Evolutionary conservation across 2,329 filamentous ascomycete genomes (phyloP).

Genomic region (Ceratocystis alfenasii): DNA sequence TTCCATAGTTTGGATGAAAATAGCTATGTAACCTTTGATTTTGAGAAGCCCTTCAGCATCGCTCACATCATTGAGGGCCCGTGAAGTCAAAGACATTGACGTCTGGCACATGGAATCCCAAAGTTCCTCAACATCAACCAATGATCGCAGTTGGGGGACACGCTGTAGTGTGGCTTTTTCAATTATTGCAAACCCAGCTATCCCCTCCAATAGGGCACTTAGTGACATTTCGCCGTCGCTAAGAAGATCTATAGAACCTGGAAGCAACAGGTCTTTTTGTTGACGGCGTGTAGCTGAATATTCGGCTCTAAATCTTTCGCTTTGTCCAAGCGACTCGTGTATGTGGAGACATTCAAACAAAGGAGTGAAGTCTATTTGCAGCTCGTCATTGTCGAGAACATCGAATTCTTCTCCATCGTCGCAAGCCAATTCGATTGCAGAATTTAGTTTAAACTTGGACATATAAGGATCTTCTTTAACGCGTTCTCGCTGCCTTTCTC

Average conservation of each 20-base stretch:
- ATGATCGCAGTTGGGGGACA: conserved; percentile 67
- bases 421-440: conserved; percentile 85
- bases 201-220: conserved; percentile 84
- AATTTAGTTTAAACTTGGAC: conserved; percentile 80
- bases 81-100: conserved; percentile 69
- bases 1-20: conserved; percentile 98
- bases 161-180: conserved; percentile 87
- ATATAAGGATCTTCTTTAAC: conserved; percentile 65
- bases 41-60: conserved; percentile 87
- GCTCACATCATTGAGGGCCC: conserved; percentile 63
- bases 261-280: conserved; percentile 84
- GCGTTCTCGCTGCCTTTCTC: conserved; percentile 70
- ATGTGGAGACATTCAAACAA: conserved; percentile 94
- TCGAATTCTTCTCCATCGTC: conserved; percentile 95
- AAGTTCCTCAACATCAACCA: conserved; percentile 83
- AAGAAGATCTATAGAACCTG: conserved; percentile 59
- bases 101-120: conserved; percentile 97
- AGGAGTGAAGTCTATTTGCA: conserved; percentile 88
- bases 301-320: conserved; percentile 77
- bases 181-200: conserved; percentile 92
- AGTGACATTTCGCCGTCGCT: conserved; percentile 75
- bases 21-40: conserved; percentile 80
- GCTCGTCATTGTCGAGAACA: conserved; percentile 85
- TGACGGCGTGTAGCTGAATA: conserved; percentile 83
- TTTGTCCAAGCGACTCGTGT: conserved; percentile 84